Base-by-base conservation (phyloP, 2,329 filamentous ascomycete species). In the Botrytis medusae region DNA sequence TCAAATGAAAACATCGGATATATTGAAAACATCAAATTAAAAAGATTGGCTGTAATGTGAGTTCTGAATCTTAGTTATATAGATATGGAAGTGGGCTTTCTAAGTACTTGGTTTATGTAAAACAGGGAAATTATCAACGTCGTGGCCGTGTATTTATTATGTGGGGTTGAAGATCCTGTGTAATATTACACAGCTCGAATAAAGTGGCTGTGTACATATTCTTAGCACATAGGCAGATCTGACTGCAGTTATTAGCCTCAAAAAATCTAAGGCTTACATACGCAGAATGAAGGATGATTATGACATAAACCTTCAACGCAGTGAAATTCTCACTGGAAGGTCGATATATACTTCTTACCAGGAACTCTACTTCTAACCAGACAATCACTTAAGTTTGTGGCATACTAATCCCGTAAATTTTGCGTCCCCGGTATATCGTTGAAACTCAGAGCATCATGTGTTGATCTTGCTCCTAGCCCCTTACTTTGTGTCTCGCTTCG, bases 11-110 rank as follows among this genome's bases (percentile, higher is more conserved):
- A 12, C 34, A 34, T 65, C 3, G 42, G 4, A 34, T 34, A 34
- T 48, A 3, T 22, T 16, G 4, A 20, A 2, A 34, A 22, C 1
- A 8, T n/a, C 5, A 4, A 40, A 37, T 6, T 29, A 18, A 22
- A 16, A n/a, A 14, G 3, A 6, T n/a, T 14, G 4, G 0, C 8
- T 14, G 12, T 16, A n/a, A n/a, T 16, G 14, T 62, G 7, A 62
- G 1, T 42, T 8, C 6, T 62, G 25, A 29, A 5, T 18, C n/a
- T n/a, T 12, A 48, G 42, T 7, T 64, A 14, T 25, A 34, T 34
- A 34, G 20, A 9, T 34, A 42, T 3, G 7, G 32, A 32, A 46
- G 32, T 65, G 32, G 25, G 34, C 12, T 44, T 18, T 25, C 22
- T 7, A 51, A n/a, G 48, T n/a, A 25, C 8, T 51, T 51, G 0